These are phyloP conservation scores for Arachnomyces sp. DNA, from an alignment of 2,329 filamentous ascomycete genomes.

Conservation along the genomic window DNA sequence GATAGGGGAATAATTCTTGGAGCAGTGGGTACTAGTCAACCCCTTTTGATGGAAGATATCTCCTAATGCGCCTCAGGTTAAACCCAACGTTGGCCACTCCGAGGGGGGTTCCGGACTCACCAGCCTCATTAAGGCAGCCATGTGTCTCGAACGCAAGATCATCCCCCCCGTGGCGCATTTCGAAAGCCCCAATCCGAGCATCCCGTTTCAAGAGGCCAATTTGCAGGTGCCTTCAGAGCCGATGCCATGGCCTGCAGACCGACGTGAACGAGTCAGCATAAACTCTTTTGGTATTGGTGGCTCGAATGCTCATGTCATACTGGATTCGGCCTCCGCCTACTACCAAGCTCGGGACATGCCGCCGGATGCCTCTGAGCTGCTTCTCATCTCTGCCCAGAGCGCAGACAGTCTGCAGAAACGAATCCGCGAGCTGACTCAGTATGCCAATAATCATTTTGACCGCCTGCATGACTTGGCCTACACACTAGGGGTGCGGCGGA, in stretches of 20 bases:
- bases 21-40: too few species aligned
- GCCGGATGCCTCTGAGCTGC: background rate
- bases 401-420: background rate
- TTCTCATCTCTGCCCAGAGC: background rate
- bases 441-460: slow-evolving; percentile 14
- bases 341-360: background rate
- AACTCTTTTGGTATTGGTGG: slow-evolving; percentile 2
- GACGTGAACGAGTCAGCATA: slow-evolving; percentile 1
- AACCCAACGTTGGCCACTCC: slow-evolving; percentile 13
- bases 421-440: slow-evolving; percentile 4
- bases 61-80: slow-evolving; percentile 5
- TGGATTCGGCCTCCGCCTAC: background rate
- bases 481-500: slow-evolving; percentile 16
- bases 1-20: background rate
- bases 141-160: slow-evolving; percentile 15
- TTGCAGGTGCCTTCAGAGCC: background rate
- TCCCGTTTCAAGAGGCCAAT: slow-evolving; percentile 1
- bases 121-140: slow-evolving; percentile 13
- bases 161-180: slow-evolving; percentile 21
- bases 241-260: background rate
- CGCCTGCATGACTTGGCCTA: slow-evolving; percentile 15
- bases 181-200: slow-evolving; percentile 14
- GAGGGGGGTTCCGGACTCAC: slow-evolving; percentile 10
- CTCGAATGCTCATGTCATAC: background rate
- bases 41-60: background rate